Evolutionary conservation across 2,329 filamentous ascomycete genomes (phyloP).

Genomic region (Trichothecium roseum): DNA sequence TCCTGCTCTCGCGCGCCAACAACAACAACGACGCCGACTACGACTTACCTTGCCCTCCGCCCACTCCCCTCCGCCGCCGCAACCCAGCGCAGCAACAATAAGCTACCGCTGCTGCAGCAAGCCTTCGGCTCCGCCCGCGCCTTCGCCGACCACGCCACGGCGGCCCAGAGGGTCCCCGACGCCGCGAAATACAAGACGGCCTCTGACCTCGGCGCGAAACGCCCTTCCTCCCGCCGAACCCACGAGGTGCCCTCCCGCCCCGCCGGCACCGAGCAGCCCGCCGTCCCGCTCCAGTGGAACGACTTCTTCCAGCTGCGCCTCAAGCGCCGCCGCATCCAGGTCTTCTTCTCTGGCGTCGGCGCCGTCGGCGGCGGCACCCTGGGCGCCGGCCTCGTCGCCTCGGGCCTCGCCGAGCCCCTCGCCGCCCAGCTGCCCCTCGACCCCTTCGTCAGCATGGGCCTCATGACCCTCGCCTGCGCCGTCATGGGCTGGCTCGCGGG

Average conservation of each 20-base stretch:
- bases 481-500: slow-evolving; percentile 84
- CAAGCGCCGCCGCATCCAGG: slow-evolving; percentile 72
- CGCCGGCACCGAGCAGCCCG: slow-evolving; percentile 10
- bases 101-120: too few species aligned
- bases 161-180: slow-evolving; percentile 7
- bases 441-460: slow-evolving; percentile 73
- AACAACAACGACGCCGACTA: too few species aligned
- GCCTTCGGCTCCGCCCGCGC: too few species aligned
- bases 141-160: slow-evolving; percentile 7
- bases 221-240: slow-evolving; percentile 7
- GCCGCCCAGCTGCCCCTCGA: slow-evolving; percentile 70
- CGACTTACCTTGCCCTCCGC: too few species aligned
- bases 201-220: slow-evolving; percentile 4
- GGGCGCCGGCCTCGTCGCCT: slow-evolving; percentile 57
- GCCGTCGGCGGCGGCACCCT: slow-evolving; percentile 51
- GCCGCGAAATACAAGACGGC: slow-evolving; percentile 6
- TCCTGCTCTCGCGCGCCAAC: too few species aligned
- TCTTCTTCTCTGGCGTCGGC: slow-evolving; percentile 62
- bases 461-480: slow-evolving; percentile 66
- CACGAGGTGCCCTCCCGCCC: slow-evolving; percentile 14
- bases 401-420: slow-evolving; percentile 61
- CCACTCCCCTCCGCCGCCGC: too few species aligned
- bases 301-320: slow-evolving; percentile 86
- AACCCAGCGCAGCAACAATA: too few species aligned
- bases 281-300: slow-evolving; percentile 66